A percentile compares a stretch with the other conserved stretches of the same genome.
Conservation (phyloP, 768 basidiomycete species). For the Mrakia frigida region DNA sequence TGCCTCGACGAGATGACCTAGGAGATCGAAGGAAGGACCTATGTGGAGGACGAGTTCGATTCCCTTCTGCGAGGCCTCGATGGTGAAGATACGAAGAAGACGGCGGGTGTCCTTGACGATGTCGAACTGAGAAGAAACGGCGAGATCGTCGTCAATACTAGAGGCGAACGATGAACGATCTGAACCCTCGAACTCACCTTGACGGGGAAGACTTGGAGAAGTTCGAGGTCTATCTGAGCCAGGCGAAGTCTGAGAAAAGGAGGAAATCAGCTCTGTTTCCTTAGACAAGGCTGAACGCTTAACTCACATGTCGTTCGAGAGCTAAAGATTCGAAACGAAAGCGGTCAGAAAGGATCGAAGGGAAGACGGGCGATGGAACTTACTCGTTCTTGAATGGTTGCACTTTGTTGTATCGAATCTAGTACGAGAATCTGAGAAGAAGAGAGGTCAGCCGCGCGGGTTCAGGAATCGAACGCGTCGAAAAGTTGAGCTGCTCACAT, state of each 20-base stretch:
- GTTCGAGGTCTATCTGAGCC: conserved; percentile 6
- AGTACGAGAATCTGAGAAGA: not conserved
- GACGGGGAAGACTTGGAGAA: not conserved
- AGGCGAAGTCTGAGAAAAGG: not conserved
- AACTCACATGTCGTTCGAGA: conserved; percentile 14
- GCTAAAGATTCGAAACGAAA: not conserved
- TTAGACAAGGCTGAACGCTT: not conserved
- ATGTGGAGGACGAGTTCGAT: not conserved
- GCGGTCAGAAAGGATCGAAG: not conserved
- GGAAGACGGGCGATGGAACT: not conserved
- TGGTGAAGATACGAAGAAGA: conserved; percentile 4
- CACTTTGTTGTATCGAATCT: conserved; percentile 14
- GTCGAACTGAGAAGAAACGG: conserved; percentile 1
- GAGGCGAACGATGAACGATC: not conserved
- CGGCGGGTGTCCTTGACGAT: conserved; percentile 4
- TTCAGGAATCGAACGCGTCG: too few relatives aligned
- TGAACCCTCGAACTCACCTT: not conserved
- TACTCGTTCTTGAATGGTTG: conserved; percentile 3
- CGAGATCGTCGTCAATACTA: not conserved
- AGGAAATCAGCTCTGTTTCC: not conserved
- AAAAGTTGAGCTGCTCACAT: not conserved
- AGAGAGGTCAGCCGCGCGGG: too few relatives aligned
- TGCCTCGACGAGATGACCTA: not conserved
- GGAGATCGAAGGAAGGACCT: not conserved
- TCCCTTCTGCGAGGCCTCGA: conserved; percentile 4